Base-by-base conservation (phyloP, 2,329 filamentous ascomycete species). In the Stachybotrys elegans region DNA sequence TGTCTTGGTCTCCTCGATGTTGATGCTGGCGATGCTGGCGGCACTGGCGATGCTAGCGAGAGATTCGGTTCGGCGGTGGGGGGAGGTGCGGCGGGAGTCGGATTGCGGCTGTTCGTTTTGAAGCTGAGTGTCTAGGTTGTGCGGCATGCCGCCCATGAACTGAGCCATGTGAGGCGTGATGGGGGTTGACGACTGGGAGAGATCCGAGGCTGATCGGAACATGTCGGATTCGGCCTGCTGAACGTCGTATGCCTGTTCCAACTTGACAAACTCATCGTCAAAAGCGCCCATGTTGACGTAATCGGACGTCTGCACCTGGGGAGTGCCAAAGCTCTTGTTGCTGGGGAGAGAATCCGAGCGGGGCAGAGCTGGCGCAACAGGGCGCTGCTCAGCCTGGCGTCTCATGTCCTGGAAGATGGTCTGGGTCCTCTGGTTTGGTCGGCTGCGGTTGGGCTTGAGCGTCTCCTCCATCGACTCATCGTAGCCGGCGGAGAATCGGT, bases 401-500 rank as follows among this genome's bases (percentile, higher is more conserved):
- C 75, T 70, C 70, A 82, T 73, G 42, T 79, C 76, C 38, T 80
- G 73, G 52, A 84, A 83, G 45, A 78, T 69, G 23, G 68, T 73
- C 48, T 73, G 71, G 27, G 70, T 62, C 31, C 71, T 68, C 45
- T 60, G 66, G 48, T 70, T 73, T 23, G 60, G 56, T 22, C 65
- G 68, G 43, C 59, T 65, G 25, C 70, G 69, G 13, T 61, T 56
- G 5, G 80, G 79, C 64, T 82, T 83, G 53, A 84, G 71, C 0
- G 80, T 83, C 61, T 82, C 79, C 56, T 83, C 79, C 75, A 82
- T 79, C 13, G 79, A 82, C 60, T 80, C 79, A 54, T 84, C 81
- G 50, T 81, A 82, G 37, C 71, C 72, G 21, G 83, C 78, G 3
- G 73, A 61, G 56, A 84, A 84, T 43, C 84, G 64, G 52, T 61